phyloP scores from a whole-genome alignment of 805 yeast genomes.

The Candida parachauliodes region DNA sequence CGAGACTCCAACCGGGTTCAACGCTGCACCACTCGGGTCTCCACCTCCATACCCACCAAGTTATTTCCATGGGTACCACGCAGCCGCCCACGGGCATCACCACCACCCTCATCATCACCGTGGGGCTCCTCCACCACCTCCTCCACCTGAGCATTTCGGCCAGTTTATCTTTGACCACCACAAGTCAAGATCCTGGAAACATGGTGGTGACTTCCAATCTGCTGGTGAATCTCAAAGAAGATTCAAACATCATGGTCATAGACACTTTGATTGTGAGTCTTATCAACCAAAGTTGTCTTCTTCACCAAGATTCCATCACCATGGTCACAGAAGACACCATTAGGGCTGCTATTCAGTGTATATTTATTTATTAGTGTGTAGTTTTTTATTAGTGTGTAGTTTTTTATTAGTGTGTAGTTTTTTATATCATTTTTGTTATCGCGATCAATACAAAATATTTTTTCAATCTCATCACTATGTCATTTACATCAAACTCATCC shows the following conservation, averaged over 20 bases:
- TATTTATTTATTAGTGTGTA: not conserved
- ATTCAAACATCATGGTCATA: too few species aligned
- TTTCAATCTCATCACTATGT: slow-evolving; percentile 14
- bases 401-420: not conserved
- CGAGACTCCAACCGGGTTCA: not conserved
- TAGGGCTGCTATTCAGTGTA: not conserved
- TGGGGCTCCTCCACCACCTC: not conserved
- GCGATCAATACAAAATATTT: not conserved
- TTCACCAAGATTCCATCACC: not conserved
- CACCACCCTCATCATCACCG: not conserved
- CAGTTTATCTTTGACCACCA: too few species aligned
- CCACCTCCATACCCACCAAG: not conserved
- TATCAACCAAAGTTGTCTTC: too few species aligned
- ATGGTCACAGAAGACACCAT: slow-evolving; percentile 1
- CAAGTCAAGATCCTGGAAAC: not conserved
- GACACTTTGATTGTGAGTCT: too few species aligned
- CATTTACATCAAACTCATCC: slow-evolving; percentile 24
- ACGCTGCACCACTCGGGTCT: not conserved
- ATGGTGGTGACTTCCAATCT: too few species aligned
- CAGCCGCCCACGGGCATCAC: not conserved
- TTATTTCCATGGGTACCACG: not conserved
- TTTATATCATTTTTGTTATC: too few species aligned
- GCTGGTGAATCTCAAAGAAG: too few species aligned
- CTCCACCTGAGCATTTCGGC: too few species aligned
- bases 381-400: not conserved